phyloP scores from a whole-genome alignment of 2,329 filamentous ascomycete species.

The Alternaria novae-zelandiae region DNA sequence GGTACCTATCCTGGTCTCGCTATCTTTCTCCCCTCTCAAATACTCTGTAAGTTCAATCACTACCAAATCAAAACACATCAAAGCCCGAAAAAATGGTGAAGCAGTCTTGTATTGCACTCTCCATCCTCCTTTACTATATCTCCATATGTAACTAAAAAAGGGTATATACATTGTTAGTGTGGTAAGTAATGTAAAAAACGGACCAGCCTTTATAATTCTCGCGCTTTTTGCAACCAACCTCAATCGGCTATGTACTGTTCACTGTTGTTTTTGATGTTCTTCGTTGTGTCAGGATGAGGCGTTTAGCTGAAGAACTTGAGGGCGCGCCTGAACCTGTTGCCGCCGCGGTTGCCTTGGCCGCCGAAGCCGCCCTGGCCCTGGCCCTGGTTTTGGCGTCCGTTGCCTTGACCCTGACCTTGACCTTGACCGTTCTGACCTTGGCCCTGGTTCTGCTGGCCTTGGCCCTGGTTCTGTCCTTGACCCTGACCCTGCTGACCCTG shows the following conservation, averaged over 20 bases:
- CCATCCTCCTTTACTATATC: not conserved
- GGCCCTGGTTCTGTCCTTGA: not conserved
- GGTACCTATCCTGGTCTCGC: not conserved
- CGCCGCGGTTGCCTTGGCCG: not conserved
- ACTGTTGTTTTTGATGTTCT: not conserved
- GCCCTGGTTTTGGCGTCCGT: not conserved
- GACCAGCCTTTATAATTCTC: conserved; percentile 7
- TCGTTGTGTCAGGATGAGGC: not conserved
- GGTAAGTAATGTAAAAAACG: not conserved
- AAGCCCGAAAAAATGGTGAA: not conserved
- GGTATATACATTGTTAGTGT: conserved; percentile 9
- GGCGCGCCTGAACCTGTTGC: conserved; percentile 2
- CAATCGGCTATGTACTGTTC: not conserved
- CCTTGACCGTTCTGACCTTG: not conserved
- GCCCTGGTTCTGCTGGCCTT: not conserved
- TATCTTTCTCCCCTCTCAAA: not conserved
- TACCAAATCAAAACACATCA: not conserved
- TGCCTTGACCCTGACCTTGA: not conserved
- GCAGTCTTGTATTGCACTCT: not conserved
- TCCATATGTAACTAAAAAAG: conserved; percentile 2
- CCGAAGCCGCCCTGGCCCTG: not conserved
- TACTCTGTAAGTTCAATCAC: not conserved
- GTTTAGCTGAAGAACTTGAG: conserved; percentile 8
- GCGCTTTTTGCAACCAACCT: not conserved
- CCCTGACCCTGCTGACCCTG: not conserved